Percentiles rank a stretch among this genome's conserved stretches.
Conservation (phyloP, 192 early-diverging fungal species). For the Entomortierella beljakovae region DNA sequence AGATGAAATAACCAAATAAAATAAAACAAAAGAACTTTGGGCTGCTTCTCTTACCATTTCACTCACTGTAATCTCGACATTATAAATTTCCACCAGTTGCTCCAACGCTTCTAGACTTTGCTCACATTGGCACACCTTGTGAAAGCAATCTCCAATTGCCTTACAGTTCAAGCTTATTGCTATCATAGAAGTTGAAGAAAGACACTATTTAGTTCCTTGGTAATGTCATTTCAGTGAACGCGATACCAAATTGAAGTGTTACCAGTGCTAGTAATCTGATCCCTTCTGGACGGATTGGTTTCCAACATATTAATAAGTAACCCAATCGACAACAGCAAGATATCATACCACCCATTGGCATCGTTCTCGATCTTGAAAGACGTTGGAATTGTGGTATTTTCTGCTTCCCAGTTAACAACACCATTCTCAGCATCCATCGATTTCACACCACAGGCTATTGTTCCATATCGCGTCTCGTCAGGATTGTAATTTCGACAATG, state of each 20-base stretch:
- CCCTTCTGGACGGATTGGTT: slow-evolving; percentile 2
- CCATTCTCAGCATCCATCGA: neutral
- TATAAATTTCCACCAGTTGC: slow-evolving; percentile 42
- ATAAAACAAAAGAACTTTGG: neutral
- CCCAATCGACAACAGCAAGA: slow-evolving; percentile 37
- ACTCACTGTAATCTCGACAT: slow-evolving; percentile 31
- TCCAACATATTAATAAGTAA: slow-evolving; percentile 51
- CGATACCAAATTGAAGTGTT: too few species aligned
- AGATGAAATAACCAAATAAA: neutral
- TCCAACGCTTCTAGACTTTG: slow-evolving; percentile 33
- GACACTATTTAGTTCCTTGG: neutral
- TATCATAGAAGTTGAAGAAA: neutral
- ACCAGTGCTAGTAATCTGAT: slow-evolving; percentile 32
- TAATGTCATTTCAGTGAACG: too few species aligned
- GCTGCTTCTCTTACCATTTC: slow-evolving; percentile 23
- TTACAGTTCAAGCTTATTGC: slow-evolving; percentile 43
- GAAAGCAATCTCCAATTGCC: slow-evolving; percentile 35
- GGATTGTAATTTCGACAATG: slow-evolving; percentile 28
- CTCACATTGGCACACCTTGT: slow-evolving; percentile 30
- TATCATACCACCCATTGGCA: slow-evolving; percentile 45
- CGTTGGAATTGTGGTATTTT: neutral
- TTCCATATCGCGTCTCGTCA: neutral
- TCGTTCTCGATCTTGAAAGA: slow-evolving; percentile 20
- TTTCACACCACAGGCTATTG: neutral
- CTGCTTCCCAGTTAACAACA: neutral